These are phyloP conservation scores for Coemansia sp. DNA, from an alignment of 192 early-diverging fungal genomes.

Conservation along the genomic window DNA sequence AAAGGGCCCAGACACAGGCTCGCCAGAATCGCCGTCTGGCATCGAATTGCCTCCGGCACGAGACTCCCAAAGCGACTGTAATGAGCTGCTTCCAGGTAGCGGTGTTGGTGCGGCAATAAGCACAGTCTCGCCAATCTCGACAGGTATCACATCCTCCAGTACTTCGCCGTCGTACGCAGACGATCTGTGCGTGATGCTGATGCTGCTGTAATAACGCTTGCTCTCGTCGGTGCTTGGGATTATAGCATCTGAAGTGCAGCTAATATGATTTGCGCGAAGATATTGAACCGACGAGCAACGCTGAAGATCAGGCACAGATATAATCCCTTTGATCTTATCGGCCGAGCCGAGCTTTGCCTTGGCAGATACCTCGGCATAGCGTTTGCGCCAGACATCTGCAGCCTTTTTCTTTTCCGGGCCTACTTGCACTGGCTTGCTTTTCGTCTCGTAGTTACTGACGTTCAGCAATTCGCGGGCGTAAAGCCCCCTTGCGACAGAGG, in stretches of 20 bases:
- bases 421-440: not conserved
- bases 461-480: conserved; percentile 47
- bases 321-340: conserved; percentile 31
- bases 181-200: conserved; percentile 9
- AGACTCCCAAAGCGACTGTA: conserved; percentile 26
- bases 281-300: conserved; percentile 9
- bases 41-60: not conserved
- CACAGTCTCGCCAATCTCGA: conserved; percentile 49
- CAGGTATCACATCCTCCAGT: conserved; percentile 41
- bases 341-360: conserved; percentile 15
- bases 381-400: conserved; percentile 26
- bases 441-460: conserved; percentile 26
- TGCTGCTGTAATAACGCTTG: conserved; percentile 20
- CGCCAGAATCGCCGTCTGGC: not conserved
- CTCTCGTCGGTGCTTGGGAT: conserved; percentile 15
- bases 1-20: conserved; percentile 11
- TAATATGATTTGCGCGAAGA: conserved; percentile 13
- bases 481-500: conserved; percentile 45
- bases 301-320: conserved; percentile 29
- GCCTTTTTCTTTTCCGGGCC: conserved; percentile 6
- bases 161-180: conserved; percentile 37
- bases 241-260: not conserved
- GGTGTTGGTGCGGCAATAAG: conserved; percentile 18
- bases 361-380: conserved; percentile 15
- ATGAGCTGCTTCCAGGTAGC: conserved; percentile 5